Evolutionary conservation across 345 rosid species (phyloP).

Genomic region (Aethionema arabicum): DNA sequence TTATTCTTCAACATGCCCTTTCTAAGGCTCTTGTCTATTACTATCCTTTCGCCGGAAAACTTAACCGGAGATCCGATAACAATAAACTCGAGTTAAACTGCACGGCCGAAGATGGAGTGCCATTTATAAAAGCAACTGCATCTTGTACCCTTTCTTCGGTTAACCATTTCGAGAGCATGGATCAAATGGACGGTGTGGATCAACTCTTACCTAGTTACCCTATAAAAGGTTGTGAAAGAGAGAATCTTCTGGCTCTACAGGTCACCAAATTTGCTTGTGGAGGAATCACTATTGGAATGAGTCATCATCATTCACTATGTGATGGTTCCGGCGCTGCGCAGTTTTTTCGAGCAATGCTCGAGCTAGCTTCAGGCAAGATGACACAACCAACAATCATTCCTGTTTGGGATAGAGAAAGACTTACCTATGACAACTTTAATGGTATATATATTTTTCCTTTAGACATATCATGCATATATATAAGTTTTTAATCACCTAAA

Average conservation of each 20-base stretch:
- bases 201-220: conserved; percentile 30
- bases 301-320: too few relatives aligned
- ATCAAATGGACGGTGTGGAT: conserved; percentile 20
- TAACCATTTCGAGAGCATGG: conserved; percentile 38
- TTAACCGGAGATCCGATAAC: conserved; percentile 39
- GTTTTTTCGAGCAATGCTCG: too few relatives aligned
- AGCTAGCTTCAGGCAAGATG: too few relatives aligned
- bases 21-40: conserved; percentile 43
- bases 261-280: too few relatives aligned
- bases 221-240: conserved; percentile 4
- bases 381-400: too few relatives aligned
- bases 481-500: too few relatives aligned
- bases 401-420: too few relatives aligned
- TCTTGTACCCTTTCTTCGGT: conserved; percentile 41
- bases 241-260: background rate
- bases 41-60: conserved; percentile 57
- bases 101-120: conserved; percentile 48
- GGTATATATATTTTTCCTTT: background rate
- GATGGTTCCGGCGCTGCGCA: too few relatives aligned
- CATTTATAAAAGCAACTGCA: conserved; percentile 45
- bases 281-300: too few relatives aligned
- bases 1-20: conserved; percentile 42
- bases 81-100: conserved; percentile 39
- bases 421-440: background rate
- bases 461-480: too few relatives aligned